A percentile compares a stretch with the other conserved stretches of the same genome.
Conservation (phyloP, 208 protist genomes). For the Naegleria lovaniensis region DNA sequence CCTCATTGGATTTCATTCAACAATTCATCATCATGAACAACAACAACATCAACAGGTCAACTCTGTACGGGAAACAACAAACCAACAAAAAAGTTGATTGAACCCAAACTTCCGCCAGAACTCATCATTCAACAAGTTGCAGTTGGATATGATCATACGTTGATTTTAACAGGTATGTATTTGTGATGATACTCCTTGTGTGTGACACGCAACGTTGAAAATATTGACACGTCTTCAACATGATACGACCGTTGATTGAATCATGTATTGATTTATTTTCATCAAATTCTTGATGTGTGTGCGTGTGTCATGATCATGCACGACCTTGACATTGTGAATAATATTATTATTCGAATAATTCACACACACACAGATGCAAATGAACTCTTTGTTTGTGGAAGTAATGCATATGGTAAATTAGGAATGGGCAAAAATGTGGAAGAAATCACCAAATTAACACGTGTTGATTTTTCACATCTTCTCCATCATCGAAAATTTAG, state of each 20-base stretch:
- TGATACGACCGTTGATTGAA: not conserved
- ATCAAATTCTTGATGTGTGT: too few species aligned
- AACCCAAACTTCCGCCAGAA: not conserved
- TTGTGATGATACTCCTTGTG: not conserved
- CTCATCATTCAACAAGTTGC: not conserved
- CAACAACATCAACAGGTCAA: not conserved
- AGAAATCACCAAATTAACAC: not conserved
- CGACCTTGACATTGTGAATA: too few species aligned
- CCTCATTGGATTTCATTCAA: not conserved
- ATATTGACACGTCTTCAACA: not conserved
- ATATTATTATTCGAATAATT: too few species aligned
- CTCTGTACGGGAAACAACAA: not conserved
- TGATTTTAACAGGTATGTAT: not conserved
- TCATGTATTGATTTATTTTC: too few species aligned
- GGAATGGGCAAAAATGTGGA: not conserved
- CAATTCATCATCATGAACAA: not conserved
- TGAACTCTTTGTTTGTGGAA: not conserved
- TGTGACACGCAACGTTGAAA: too few species aligned
- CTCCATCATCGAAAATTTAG: not conserved
- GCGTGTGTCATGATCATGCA: too few species aligned
- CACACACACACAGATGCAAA: not conserved
- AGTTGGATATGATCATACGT: not conserved
- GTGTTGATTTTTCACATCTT: not conserved
- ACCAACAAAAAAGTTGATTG: not conserved
- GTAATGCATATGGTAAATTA: conserved; percentile 3